Evolutionary conservation across 345 rosid genomes (phyloP), one percentile per base, ranked within the genome.

Genomic region (Acer yangbiense): DNA sequence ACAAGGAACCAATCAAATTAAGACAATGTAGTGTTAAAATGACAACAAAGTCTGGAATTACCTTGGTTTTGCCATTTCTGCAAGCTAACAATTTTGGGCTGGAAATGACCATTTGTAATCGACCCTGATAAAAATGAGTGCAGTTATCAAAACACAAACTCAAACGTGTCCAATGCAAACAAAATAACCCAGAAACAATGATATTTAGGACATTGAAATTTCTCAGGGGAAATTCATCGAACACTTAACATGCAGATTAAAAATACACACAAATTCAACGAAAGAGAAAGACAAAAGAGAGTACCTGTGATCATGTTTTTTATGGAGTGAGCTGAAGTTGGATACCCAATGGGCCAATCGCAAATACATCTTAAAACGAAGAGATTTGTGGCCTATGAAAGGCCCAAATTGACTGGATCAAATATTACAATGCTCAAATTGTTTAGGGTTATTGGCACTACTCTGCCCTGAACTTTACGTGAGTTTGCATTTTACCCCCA

Each of bases 171-270:
- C 64, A 60, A 9, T n/a, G 27, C 13, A 32, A 14, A 62, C 14
- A 12, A 58, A 8, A 55, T 2, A 39, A 54, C 39, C 63, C 60
- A 65, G 0, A 3, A 68, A 73, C 11, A 10, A 27, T 21, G 14
- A 27, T 64, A 39, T 32, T 1, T 41, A 25, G 8, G 11, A 3
- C 32, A 44, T 21, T 3, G 8, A 39, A 46, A 61, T 46, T 63
- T 77, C 81, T 79, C 11, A 69, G 78, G 48, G 80, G 75, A 79
- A 78, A 77, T 77, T 65, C 78, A 73, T 73, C 86, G 71, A 83
- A 81, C 86, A 78, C 3, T 14, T 72, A 29, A 48, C 5, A 71
- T 71, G 82, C 85, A 65, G 14, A 17, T 18, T 18, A 27, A 9
- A 18, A 20, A 39, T 41, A 60, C 32, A 41, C 13, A 58, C 32